Evolutionary conservation across 106 monocot genomes (phyloP).

Genomic region (Alisma plantagoaquatica): DNA sequence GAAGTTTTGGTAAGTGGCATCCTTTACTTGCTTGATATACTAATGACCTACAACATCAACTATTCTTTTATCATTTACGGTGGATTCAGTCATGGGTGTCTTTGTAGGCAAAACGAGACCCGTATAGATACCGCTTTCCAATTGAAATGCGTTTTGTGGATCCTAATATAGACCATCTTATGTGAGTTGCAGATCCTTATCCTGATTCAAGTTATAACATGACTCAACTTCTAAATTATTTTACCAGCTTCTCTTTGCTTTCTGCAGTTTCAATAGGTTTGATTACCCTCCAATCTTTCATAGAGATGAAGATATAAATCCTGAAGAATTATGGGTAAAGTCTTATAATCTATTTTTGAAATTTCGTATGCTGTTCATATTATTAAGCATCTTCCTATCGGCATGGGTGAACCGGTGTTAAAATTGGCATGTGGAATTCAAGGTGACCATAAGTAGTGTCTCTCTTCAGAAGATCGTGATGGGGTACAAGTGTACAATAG

Average conservation of each 20-base stretch:
- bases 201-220: not conserved
- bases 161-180: conserved; percentile 96
- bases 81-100: too few species aligned
- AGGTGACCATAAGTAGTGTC: too few species aligned
- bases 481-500: too few species aligned
- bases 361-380: too few species aligned
- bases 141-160: conserved; percentile 91
- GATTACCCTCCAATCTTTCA: conserved; percentile 97
- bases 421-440: too few species aligned
- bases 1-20: conserved; percentile 67
- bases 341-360: too few species aligned
- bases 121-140: conserved; percentile 88
- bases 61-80: too few species aligned
- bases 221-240: not conserved
- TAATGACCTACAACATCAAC: too few species aligned
- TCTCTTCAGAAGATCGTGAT: too few species aligned
- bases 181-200: conserved; percentile 34
- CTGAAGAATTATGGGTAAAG: conserved; percentile 69
- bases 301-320: conserved; percentile 83
- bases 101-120: conserved; percentile 93
- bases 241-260: conserved; percentile 1
- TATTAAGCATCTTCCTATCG: too few species aligned
- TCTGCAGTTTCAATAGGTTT: conserved; percentile 86
- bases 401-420: too few species aligned
- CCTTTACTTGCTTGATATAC: conserved; percentile 5